Evolutionary conservation across 2,329 filamentous ascomycete genomes (phyloP), one percentile per base, ranked within the genome.

Genomic region (Penicillium sclerotiorum): DNA sequence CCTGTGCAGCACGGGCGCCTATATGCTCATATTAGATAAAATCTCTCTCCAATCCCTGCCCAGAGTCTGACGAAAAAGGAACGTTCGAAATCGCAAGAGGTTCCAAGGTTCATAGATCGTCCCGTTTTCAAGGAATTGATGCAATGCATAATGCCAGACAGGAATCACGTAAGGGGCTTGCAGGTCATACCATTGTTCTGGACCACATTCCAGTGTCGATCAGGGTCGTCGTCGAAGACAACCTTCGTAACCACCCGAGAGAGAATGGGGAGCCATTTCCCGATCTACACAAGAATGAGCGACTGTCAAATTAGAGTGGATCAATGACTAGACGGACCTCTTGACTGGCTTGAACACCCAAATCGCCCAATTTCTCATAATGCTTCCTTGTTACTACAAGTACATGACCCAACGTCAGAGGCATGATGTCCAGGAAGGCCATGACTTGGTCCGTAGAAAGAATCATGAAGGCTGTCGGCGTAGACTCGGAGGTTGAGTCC

Each of bases 371-470:
- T 67, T 92, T 95, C 55, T 86, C 82, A 49, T 85, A 82, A 76
- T 97, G 94, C 28, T 76, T 67, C 33, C 94, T 82, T 8, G 91
- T 88, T 47, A 87, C 89, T 27, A 97, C 80, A 0, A 97, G 81
- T 6, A 96, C 72, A 76, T 97, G 93, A 1, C 92, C 92, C 1
- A 78, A 78, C 0, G 89, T 88, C 44, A 97, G 83, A 1, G 94
- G 94, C 77, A 95, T 82, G 64, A 96, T 96, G 73, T 97, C 93
- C 61, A 97, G 80, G 73, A 97, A 97, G 35, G 91, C 91, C 55
- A 97, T 75, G 22, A 94, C 83, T 53, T 85, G 71, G 1, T 84
- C 84, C 1, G 89, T 94, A 2, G 89, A 89, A 50, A 96, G 81
- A 25, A 96, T 81, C 23, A 96, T 66, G 62, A 82, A 65, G 1